Evolutionary conservation across 164 flowering plant genomes (phyloP).

Genomic region (Magnolia officinalis): DNA sequence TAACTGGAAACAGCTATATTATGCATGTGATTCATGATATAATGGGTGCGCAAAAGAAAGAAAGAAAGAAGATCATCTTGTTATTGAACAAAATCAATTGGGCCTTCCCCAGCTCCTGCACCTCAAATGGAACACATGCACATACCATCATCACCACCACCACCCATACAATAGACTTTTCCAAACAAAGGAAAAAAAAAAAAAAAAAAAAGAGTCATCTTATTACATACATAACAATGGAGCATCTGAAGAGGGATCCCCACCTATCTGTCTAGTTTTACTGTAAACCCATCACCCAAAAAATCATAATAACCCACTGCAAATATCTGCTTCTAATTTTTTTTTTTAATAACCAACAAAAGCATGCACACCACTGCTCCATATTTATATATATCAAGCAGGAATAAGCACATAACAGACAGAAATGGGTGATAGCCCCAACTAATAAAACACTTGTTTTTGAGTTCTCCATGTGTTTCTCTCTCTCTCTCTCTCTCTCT

Average conservation of each 20-base stretch:
- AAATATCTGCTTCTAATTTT: background rate
- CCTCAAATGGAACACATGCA: background rate
- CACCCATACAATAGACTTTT: background rate
- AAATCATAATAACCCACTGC: background rate
- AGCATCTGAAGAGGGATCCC: background rate
- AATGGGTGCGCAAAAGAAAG: too few species aligned
- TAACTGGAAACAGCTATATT: too few species aligned
- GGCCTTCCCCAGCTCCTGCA: background rate
- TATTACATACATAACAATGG: background rate
- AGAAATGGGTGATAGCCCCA: background rate
- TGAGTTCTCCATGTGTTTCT: background rate
- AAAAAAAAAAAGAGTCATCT: background rate
- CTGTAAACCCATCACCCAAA: background rate
- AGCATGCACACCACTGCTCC: background rate
- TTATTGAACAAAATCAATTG: background rate
- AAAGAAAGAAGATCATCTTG: background rate
- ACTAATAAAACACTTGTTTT: background rate
- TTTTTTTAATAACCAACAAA: background rate
- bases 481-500: background rate
- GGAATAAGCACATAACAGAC: background rate
- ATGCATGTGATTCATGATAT: too few species aligned
- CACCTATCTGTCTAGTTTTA: background rate
- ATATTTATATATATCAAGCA: background rate
- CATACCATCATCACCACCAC: background rate
- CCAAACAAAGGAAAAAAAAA: background rate